Evolutionary conservation across 192 early-diverging fungal species (phyloP), one percentile per base, ranked within the genome.

Genomic region (Rhizoclosmatium globosum): DNA sequence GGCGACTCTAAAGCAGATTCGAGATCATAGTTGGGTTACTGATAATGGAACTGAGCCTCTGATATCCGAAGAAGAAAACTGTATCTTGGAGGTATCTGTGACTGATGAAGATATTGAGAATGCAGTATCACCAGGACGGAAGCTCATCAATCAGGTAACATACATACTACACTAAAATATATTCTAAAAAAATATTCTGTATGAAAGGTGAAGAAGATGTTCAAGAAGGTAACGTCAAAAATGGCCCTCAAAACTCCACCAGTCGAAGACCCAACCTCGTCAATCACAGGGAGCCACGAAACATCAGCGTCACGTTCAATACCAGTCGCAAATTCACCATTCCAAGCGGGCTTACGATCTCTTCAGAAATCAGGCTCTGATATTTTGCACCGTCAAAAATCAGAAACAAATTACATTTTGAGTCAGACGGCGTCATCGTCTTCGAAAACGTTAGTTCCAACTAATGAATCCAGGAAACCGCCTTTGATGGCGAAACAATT

Each of bases 61-160:
- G 82, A 59, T 81, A n/a, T 61, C 78, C 1, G 81, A 82, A 4
- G 82, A 88, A 48, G 81, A 87, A 57, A 89, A 88, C 74, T 88
- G 85, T 67, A 67, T 82, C 15, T 81, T 76, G 47, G 85, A 87
- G 68, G 31, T 31, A 31, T 76, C 81, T 43, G 82, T 88, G 9
- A 89, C 85, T 7, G 82, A 83, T 39, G 86, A 89, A 70, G 88
- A 89, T 42, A 82, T 89, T 43, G 76, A 81, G 53, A 85, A 85
- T 69, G 86, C 85, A 1, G 85, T 89, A 75, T 66, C 84, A 9
- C 83, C 83, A 1, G 81, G 67, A 43, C 67, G 21, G 21, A 68
- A 47, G 45, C 46, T 68, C 9, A 68, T 68, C 31, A 42, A 41
- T 15, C 38, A 68, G 67, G 67, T 68, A n/a, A 21, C 1, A 31